Conservation (phyloP, 805 yeast species). For the Saturnispora ahearnii region DNA sequence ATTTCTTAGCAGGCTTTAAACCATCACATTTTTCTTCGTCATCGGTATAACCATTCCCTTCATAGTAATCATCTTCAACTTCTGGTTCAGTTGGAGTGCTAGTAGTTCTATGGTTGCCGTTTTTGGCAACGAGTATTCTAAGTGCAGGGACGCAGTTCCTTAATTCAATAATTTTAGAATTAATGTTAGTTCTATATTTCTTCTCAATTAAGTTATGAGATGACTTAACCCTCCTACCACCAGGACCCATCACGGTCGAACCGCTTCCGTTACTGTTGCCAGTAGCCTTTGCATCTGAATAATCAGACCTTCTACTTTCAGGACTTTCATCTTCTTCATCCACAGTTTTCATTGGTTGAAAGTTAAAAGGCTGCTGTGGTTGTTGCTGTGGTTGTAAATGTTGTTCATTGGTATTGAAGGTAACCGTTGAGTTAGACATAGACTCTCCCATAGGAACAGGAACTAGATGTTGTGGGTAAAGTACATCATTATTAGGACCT, state of each 20-base stretch:
- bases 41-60: slow-evolving; percentile 48
- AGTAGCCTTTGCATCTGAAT: slow-evolving; percentile 6
- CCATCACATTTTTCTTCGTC: slow-evolving; percentile 56
- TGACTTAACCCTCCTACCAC: slow-evolving; percentile 42
- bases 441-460: slow-evolving; percentile 26
- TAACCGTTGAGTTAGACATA: slow-evolving; percentile 23
- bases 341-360: slow-evolving; percentile 3
- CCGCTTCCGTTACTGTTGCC: slow-evolving; percentile 8
- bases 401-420: slow-evolving; percentile 17
- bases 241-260: slow-evolving; percentile 3
- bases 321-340: slow-evolving; percentile 10
- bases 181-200: slow-evolving; percentile 72
- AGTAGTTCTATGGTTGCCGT: slow-evolving; percentile 27
- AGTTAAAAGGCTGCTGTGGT: slow-evolving; percentile 2
- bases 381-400: slow-evolving; percentile 3
- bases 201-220: slow-evolving; percentile 79
- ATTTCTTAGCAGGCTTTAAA: slow-evolving; percentile 62
- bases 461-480: slow-evolving; percentile 12
- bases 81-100: slow-evolving; percentile 31
- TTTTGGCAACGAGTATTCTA: slow-evolving; percentile 35
- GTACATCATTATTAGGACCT: slow-evolving; percentile 9
- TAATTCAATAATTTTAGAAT: slow-evolving; percentile 60
- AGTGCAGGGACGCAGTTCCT: slow-evolving; percentile 76
- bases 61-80: slow-evolving; percentile 37
- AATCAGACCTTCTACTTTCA: slow-evolving; percentile 6